Conservation (phyloP, 2,329 filamentous ascomycete genomes). For the Xylariales sp. region DNA sequence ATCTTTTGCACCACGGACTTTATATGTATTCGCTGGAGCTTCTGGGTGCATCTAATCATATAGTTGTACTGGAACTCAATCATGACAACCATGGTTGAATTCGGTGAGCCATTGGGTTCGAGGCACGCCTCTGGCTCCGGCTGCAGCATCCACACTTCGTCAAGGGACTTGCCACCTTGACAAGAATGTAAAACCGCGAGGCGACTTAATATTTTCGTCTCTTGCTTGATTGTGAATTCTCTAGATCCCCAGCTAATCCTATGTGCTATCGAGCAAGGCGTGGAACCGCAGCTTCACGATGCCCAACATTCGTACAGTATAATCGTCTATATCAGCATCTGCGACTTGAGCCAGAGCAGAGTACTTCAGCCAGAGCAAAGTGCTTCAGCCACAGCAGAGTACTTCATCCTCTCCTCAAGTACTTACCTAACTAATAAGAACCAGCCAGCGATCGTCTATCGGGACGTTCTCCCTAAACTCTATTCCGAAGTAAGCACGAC, state of each 20-base stretch:
- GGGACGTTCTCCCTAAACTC: neutral
- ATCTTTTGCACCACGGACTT: neutral
- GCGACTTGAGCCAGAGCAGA: too few species aligned
- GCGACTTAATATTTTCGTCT: neutral
- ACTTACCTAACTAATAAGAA: too few species aligned
- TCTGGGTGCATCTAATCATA: neutral
- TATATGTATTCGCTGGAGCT: neutral
- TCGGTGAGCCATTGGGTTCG: neutral
- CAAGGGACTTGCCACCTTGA: neutral
- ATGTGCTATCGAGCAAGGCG: too few species aligned
- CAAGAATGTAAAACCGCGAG: neutral
- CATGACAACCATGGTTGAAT: neutral
- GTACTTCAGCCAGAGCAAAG: too few species aligned
- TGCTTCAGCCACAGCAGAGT: too few species aligned
- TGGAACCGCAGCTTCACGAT: too few species aligned
- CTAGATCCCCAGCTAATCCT: too few species aligned
- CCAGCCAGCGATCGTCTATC: neutral
- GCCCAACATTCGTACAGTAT: too few species aligned
- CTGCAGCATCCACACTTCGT: neutral
- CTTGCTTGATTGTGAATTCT: too few species aligned
- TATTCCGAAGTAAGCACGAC: neutral
- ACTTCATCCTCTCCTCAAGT: too few species aligned
- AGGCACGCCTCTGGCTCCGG: conserved; percentile 1
- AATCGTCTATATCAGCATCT: too few species aligned
- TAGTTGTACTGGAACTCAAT: neutral